Percentiles rank a stretch among this genome's conserved stretches.
These are phyloP conservation scores for Candida montana DNA, from an alignment of 805 yeast species.

Conservation along the genomic window DNA sequence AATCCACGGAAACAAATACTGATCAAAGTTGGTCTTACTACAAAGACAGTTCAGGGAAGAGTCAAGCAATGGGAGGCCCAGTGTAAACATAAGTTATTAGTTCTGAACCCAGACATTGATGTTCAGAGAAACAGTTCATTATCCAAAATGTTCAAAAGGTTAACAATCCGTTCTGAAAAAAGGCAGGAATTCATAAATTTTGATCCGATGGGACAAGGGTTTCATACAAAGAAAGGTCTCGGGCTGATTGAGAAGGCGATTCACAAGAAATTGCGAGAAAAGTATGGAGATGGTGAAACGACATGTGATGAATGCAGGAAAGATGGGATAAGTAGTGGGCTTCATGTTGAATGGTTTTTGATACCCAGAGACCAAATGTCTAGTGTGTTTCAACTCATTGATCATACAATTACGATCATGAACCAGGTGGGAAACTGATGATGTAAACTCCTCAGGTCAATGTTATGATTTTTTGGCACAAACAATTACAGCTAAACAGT, in stretches of 20 bases:
- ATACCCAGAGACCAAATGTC: conserved; percentile 14
- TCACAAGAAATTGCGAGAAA: conserved; percentile 12
- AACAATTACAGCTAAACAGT: too few species aligned
- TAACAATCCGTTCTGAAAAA: conserved; percentile 3
- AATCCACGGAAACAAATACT: conserved; percentile 18
- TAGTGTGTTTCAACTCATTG: conserved; percentile 14
- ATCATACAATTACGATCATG: conserved; percentile 3
- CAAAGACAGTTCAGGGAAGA: conserved; percentile 15
- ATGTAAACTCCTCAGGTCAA: too few species aligned
- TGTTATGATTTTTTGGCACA: too few species aligned
- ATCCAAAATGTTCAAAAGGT: conserved; percentile 3
- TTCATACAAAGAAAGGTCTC: conserved; percentile 9
- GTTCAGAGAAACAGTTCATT: neutral
- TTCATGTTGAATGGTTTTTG: conserved; percentile 25
- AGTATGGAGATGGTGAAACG: conserved; percentile 22
- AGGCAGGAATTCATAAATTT: conserved; percentile 4
- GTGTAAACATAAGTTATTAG: conserved; percentile 17
- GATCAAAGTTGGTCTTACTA: conserved; percentile 24
- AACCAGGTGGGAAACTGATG: too few species aligned
- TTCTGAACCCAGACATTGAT: conserved; percentile 12
- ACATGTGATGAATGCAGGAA: conserved; percentile 20
- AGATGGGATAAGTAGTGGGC: conserved; percentile 8
- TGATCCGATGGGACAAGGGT: conserved; percentile 11
- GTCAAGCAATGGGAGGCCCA: conserved; percentile 23
- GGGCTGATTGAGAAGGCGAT: conserved; percentile 17